Percentiles rank a stretch among this genome's conserved stretches.
phyloP scores from a whole-genome alignment of 805 yeast genomes.

The Schwanniomyces pseudopolymorphus region DNA sequence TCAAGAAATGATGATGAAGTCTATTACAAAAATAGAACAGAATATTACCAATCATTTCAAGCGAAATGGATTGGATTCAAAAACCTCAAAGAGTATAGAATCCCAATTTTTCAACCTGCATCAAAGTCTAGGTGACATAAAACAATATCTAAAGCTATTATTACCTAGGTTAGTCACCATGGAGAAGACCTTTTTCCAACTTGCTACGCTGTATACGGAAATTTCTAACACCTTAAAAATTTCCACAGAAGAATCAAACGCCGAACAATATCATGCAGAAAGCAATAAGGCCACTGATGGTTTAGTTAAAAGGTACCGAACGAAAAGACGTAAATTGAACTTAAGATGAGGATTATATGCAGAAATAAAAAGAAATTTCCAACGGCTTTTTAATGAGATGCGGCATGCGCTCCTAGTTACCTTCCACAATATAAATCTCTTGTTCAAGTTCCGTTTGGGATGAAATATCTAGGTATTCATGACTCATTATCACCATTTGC shows the following conservation, averaged over 20 bases:
- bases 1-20: not conserved
- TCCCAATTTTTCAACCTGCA: not conserved
- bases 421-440: not conserved
- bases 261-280: not conserved
- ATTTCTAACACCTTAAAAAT: not conserved
- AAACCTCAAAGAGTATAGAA: not conserved
- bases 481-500: slow-evolving; percentile 2
- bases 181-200: slow-evolving; percentile 3
- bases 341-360: not conserved
- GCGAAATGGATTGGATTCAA: not conserved
- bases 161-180: slow-evolving; percentile 14
- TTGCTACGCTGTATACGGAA: slow-evolving; percentile 2
- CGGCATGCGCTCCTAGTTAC: slow-evolving; percentile 5
- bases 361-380: not conserved
- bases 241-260: not conserved
- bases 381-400: not conserved
- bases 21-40: not conserved
- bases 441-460: not conserved
- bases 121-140: slow-evolving; percentile 12
- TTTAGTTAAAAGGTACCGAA: not conserved
- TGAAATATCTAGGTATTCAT: not conserved
- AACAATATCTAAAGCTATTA: slow-evolving; percentile 14
- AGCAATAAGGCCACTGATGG: not conserved
- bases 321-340: not conserved
- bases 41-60: not conserved